These are phyloP conservation scores for Sporothrix phasma DNA, from an alignment of 2,329 filamentous ascomycete species.

Conservation along the genomic window DNA sequence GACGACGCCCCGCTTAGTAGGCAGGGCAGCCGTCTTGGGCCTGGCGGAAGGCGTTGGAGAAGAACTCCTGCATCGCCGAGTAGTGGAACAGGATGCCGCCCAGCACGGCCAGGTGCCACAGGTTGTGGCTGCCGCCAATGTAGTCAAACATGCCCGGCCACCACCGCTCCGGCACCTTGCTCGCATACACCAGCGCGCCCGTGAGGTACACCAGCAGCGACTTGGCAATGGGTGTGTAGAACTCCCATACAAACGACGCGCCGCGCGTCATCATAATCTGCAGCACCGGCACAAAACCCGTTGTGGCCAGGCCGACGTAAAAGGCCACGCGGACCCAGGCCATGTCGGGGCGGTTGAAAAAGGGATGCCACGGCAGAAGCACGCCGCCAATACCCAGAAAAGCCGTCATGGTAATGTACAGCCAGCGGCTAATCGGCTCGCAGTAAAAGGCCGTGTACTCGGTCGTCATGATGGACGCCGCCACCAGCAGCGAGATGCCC, in stretches of 20 bases:
- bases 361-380: constrained; percentile 90
- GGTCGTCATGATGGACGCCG: constrained; percentile 93
- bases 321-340: constrained; percentile 87
- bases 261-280: constrained; percentile 75
- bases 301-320: constrained; percentile 76
- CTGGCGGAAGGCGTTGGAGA: constrained; percentile 63
- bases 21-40: constrained; percentile 50
- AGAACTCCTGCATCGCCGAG: constrained; percentile 90
- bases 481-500: constrained; percentile 88
- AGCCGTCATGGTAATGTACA: constrained; percentile 75
- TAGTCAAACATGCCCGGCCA: constrained; percentile 91
- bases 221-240: constrained; percentile 81
- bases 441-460: constrained; percentile 99
- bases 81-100: constrained; percentile 98
- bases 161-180: constrained; percentile 88
- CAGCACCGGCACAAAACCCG: constrained; percentile 78
- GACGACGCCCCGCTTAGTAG: constrained; percentile 31
- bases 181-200: constrained; percentile 81
- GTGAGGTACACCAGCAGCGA: constrained; percentile 75
- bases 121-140: constrained; percentile 87
- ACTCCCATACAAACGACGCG: constrained; percentile 69
- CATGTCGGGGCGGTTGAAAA: constrained; percentile 87
- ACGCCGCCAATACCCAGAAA: constrained; percentile 76
- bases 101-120: constrained; percentile 92
- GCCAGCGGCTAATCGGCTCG: constrained; percentile 76